phyloP scores from a whole-genome alignment of 768 basidiomycete genomes.

The Polyporus arcularius region DNA sequence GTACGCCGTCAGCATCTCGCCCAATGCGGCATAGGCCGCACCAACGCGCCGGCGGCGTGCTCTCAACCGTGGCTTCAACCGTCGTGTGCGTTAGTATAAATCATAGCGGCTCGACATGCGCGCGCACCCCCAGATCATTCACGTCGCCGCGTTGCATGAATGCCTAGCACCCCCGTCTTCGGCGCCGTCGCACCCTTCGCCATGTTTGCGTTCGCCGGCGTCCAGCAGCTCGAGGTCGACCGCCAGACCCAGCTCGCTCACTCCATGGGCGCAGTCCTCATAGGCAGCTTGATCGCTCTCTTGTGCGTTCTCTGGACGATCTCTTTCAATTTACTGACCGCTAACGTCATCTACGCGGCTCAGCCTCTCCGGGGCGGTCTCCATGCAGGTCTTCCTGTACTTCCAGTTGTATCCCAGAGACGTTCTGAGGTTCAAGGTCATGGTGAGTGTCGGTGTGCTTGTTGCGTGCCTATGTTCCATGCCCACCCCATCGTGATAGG shows the following conservation, averaged over 20 bases:
- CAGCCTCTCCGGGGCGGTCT: constrained; percentile 19
- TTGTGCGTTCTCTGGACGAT: constrained; percentile 1
- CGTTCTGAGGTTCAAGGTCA: constrained; percentile 8
- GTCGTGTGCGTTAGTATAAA: neutral
- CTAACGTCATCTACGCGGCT: no score
- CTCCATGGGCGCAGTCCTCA: constrained; percentile 18
- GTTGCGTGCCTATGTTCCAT: neutral
- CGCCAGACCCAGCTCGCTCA: constrained; percentile 8
- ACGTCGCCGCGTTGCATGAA: neutral
- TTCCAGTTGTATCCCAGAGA: constrained; percentile 16
- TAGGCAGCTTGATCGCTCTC: constrained; percentile 11
- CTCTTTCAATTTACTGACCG: no score
- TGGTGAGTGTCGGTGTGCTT: neutral
- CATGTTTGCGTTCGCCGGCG: neutral
- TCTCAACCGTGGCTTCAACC: no score
- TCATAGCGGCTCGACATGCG: neutral
- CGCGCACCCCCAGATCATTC: neutral
- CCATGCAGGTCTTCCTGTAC: constrained; percentile 20
- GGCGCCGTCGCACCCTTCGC: neutral
- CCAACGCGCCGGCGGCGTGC: no score
- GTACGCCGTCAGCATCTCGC: no score
- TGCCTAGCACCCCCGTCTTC: neutral
- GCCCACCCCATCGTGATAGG: neutral
- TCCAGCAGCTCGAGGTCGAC: constrained; percentile 2
- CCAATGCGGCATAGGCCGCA: no score